Percentiles rank a stretch among this genome's conserved stretches.
These are phyloP conservation scores for Colletotrichum siamense DNA, from an alignment of 2,329 filamentous ascomycete species.

Conservation along the genomic window DNA sequence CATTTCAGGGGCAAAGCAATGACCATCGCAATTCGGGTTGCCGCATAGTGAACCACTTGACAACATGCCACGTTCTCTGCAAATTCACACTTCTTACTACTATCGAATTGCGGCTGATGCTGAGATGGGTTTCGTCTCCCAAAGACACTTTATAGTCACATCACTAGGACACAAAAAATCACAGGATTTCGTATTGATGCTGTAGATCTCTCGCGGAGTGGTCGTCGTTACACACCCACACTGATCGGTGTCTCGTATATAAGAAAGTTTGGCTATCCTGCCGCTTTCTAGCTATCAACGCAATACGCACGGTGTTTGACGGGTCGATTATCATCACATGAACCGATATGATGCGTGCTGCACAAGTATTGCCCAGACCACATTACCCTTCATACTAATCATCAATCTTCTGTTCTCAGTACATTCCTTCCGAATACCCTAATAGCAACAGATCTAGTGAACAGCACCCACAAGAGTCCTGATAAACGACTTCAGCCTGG, in stretches of 20 bases:
- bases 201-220: neutral
- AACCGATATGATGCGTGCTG: too few species aligned
- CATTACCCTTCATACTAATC: accelerated
- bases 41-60: neutral
- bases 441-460: neutral
- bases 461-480: neutral
- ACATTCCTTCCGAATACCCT: neutral
- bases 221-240: too few species aligned
- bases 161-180: accelerated
- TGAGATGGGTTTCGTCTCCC: neutral
- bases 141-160: neutral
- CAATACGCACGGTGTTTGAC: too few species aligned
- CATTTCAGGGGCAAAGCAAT: neutral
- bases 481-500: too few species aligned
- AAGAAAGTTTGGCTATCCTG: neutral
- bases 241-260: neutral
- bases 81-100: accelerated
- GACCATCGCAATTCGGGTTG: neutral
- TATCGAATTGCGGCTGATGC: accelerated
- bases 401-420: neutral
- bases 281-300: too few species aligned
- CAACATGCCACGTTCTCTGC: neutral
- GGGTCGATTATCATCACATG: too few species aligned
- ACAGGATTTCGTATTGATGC: accelerated
- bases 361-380: too few species aligned